Evolutionary conservation across 1,284 basidiomycete species (phyloP).

Genomic region (Pyrrhoderma lamaoense): DNA sequence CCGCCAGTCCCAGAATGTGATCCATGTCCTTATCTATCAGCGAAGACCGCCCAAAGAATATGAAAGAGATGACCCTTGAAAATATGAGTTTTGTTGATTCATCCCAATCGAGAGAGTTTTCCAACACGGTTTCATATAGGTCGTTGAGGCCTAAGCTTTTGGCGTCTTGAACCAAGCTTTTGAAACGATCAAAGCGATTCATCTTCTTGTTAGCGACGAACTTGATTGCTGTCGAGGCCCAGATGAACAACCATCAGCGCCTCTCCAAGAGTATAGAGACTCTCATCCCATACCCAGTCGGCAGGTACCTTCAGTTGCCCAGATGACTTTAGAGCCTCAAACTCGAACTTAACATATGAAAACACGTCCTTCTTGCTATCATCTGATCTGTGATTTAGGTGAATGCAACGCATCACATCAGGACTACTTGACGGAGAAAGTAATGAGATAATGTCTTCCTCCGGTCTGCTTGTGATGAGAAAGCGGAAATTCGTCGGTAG

Average conservation of each 20-base stretch:
- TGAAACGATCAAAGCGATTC: neutral
- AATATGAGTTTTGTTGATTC: neutral
- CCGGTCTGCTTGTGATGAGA: constrained; percentile 1
- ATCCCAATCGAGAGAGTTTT: neutral
- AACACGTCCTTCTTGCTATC: neutral
- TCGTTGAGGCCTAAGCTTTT: too few relatives aligned
- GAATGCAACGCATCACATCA: neutral
- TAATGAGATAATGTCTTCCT: too few relatives aligned
- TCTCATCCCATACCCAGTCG: constrained; percentile 1
- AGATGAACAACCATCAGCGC: constrained; percentile 1
- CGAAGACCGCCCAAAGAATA: neutral
- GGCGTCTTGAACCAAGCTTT: too few relatives aligned
- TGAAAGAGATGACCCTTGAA: neutral
- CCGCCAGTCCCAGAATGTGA: neutral
- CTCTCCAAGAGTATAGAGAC: neutral
- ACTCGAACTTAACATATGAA: neutral
- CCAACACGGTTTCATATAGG: neutral
- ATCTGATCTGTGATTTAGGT: neutral
- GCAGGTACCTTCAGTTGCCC: neutral
- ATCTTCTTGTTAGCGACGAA: neutral
- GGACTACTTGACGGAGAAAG: neutral
- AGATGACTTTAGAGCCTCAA: neutral
- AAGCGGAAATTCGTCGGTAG: neutral
- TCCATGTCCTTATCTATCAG: neutral
- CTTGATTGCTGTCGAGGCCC: constrained; percentile 3